Base-by-base conservation (phyloP, 129 eudicot genomes). In the Saussurea involucrata region DNA sequence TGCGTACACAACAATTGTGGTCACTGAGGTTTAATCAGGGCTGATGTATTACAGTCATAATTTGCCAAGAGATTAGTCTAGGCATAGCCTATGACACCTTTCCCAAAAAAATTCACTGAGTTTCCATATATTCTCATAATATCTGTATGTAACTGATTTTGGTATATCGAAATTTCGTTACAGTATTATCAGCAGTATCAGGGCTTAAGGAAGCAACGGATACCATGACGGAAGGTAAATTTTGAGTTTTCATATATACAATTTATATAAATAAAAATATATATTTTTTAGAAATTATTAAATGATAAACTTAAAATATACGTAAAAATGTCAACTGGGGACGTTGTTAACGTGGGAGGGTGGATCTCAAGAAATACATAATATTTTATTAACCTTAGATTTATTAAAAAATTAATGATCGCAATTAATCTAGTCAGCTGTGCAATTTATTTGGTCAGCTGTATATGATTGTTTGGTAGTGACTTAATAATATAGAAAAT, bases 171-270 rank as follows among this genome's bases (percentile, higher is more conserved):
- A 34, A 4, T 66, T 34, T 44, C 5, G 24, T 0, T 11, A 24
- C 68, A 88, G 96, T 92, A 24, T 74, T 92, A 29, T 92, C 96
- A 1, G 97, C 97, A 0, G 92, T 88, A 9, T 86, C 92, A 7
- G 97, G 96, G 32, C 76, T 92, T 13, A 91, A 89, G 74, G 82
- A 77, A 82, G 96, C 93, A 71, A 73, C 92, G 0, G 15, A 68
- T 36, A 5, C 78, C 21, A 85, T 89, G 83, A 85, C 89, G 0
- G 88, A 89, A 82, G 96, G 96, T 89, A 76, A 33, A 2, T 63
- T 31, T 29, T 64, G 11, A 7, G 28, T 60, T 44, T 21, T 17
- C 22, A 12, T 8, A 1, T 44, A 12, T 12, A 11, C 3, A 3
- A 2, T 44, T 4, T 4, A 1, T 44, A 3, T 44, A 44, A 2